Conservation (phyloP, 2,329 filamentous ascomycete species). For the Aspergillus ochraceus region DNA sequence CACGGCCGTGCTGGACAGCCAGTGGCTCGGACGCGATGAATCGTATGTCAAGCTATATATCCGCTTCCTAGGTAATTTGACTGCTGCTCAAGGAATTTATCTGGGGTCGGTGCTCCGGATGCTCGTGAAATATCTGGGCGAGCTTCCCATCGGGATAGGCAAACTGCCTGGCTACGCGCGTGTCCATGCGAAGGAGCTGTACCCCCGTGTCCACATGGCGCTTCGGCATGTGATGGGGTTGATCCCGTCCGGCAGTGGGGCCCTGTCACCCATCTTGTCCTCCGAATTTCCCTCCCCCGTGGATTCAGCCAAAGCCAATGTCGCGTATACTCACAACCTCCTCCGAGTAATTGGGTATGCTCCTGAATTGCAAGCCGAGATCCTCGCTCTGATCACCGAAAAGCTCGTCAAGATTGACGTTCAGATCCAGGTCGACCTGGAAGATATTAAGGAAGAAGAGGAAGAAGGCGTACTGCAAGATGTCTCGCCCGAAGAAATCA, state of each 20-base stretch:
- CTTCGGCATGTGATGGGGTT: constrained; percentile 75
- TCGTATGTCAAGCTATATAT: constrained; percentile 58
- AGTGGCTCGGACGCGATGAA: constrained; percentile 64
- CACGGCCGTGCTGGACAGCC: constrained; percentile 56
- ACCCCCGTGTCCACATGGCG: constrained; percentile 72
- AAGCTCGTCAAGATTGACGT: constrained; percentile 92
- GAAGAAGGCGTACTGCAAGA: constrained; percentile 66
- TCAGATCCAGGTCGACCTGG: constrained; percentile 89
- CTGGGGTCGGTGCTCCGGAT: constrained; percentile 73
- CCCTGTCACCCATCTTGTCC: constrained; percentile 66
- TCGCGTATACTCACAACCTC: constrained; percentile 85
- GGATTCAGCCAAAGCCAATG: constrained; percentile 75
- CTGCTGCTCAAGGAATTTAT: constrained; percentile 80
- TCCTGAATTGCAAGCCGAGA: constrained; percentile 73
- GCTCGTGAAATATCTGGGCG: constrained; percentile 76
- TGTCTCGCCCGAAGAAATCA: constrained; percentile 30
- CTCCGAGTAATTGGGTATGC: constrained; percentile 75
- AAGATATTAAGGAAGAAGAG: constrained; percentile 87
- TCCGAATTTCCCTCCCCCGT: constrained; percentile 73
- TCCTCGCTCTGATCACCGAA: constrained; percentile 80
- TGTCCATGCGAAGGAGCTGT: constrained; percentile 65
- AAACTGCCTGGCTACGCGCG: constrained; percentile 55
- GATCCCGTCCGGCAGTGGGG: constrained; percentile 74
- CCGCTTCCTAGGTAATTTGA: constrained; percentile 61
- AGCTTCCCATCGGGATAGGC: constrained; percentile 55